Evolutionary conservation across 108 stramenopile genomes (phyloP).

Genomic region (Fistulifera solaris): DNA sequence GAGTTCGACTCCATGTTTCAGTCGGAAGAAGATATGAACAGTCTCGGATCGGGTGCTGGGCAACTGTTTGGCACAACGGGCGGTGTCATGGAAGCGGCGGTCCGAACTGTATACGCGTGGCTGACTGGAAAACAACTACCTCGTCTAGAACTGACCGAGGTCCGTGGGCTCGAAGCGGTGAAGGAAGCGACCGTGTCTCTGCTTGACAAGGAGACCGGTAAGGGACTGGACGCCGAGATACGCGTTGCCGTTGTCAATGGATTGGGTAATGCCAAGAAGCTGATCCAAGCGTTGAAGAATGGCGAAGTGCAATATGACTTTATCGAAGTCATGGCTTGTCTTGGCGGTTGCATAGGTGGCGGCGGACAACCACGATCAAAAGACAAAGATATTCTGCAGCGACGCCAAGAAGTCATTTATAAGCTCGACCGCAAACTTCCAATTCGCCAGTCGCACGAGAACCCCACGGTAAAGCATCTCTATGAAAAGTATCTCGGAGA

Average conservation of each 20-base stretch:
- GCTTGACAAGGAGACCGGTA: too few relatives aligned
- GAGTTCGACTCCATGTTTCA: conserved; percentile 6
- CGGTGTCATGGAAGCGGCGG: conserved; percentile 52
- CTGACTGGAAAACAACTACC: conserved; percentile 17
- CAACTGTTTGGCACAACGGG: conserved; percentile 42
- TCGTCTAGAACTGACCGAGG: conserved; percentile 14
- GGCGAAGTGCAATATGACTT: conserved; percentile 26
- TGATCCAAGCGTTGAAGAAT: conserved; percentile 22
- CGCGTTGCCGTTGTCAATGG: conserved; percentile 29
- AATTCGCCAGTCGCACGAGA: conserved; percentile 33
- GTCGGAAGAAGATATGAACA: conserved; percentile 27
- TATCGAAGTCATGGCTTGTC: conserved; percentile 48
- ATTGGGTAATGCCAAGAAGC: conserved; percentile 32
- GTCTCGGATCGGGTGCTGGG: conserved; percentile 43
- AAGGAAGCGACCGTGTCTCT: conserved; percentile 29
- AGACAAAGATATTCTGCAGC: conserved; percentile 30
- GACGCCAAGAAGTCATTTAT: conserved; percentile 32
- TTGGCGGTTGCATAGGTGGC: conserved; percentile 45
- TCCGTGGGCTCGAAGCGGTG: conserved; percentile 27
- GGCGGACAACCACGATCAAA: conserved; percentile 39
- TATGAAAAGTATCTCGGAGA: conserved; percentile 28
- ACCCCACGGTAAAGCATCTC: conserved; percentile 22
- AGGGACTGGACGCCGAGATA: conserved; percentile 7
- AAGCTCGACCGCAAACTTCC: conserved; percentile 14
- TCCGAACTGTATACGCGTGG: conserved; percentile 37